phyloP scores from a whole-genome alignment of 495 filamentous ascomycete genomes.

The Letharia lupina region DNA sequence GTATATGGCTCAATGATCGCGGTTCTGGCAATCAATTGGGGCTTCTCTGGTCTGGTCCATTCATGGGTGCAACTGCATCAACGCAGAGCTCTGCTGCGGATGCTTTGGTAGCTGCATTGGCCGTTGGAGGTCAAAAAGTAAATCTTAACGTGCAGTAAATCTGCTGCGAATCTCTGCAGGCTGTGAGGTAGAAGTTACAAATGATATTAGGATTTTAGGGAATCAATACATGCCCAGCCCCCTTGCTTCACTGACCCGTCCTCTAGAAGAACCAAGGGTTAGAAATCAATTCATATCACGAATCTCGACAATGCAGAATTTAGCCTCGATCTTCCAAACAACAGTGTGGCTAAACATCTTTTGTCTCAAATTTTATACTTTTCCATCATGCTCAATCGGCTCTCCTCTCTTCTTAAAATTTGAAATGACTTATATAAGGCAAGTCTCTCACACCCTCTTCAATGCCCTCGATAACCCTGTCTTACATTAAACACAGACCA shows the following conservation, averaged over 20 bases:
- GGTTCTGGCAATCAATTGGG: constrained; percentile 40
- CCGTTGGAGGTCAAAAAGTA: not conserved
- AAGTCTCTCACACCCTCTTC: not conserved
- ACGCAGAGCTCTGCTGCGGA: constrained; percentile 63
- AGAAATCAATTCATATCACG: not conserved
- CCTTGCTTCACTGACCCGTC: not conserved
- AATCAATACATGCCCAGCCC: not conserved
- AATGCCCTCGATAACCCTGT: too few species aligned
- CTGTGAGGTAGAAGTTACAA: not conserved
- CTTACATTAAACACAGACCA: too few species aligned
- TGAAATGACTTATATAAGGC: not conserved
- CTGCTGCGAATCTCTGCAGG: not conserved
- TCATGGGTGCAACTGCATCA: constrained; percentile 38
- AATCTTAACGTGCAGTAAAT: not conserved
- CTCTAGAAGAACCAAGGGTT: not conserved
- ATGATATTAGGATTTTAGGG: not conserved
- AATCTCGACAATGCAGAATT: too few species aligned
- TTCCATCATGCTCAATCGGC: not conserved
- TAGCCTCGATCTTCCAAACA: too few species aligned
- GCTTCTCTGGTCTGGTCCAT: constrained; percentile 47
- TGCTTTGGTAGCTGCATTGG: constrained; percentile 53
- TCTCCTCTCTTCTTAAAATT: not conserved
- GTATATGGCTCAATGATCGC: constrained; percentile 58
- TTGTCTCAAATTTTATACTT: not conserved
- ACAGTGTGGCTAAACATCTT: too few species aligned